Percentiles rank a stretch among this genome's conserved stretches.
phyloP scores from a whole-genome alignment of 306 rosid species.

The Acacia acuminata region DNA sequence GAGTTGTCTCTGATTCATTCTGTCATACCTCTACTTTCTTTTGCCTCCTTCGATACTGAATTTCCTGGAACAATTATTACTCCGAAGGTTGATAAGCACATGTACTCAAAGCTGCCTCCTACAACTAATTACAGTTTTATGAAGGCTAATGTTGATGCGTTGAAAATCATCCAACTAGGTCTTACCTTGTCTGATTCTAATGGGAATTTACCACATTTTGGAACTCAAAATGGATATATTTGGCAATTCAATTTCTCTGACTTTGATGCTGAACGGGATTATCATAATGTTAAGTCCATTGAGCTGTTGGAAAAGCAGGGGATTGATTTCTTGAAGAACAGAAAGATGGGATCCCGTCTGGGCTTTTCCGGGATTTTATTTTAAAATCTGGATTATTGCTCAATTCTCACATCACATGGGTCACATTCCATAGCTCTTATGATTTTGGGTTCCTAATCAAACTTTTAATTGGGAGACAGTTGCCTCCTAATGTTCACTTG shows the following conservation, averaged over 20 bases:
- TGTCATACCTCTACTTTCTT: neutral
- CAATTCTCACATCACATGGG: too few relatives aligned
- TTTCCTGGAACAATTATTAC: constrained; percentile 4
- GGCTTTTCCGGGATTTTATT: neutral
- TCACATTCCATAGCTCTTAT: neutral
- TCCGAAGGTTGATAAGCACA: too few relatives aligned
- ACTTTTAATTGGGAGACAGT: neutral
- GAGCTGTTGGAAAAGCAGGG: neutral
- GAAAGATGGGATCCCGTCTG: neutral
- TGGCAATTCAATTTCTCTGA: constrained; percentile 12
- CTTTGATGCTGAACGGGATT: neutral
- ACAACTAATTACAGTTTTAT: too few relatives aligned
- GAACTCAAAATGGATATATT: neutral
- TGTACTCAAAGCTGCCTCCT: too few relatives aligned
- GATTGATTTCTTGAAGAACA: constrained; percentile 4
- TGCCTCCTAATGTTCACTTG: neutral
- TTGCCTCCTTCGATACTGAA: neutral
- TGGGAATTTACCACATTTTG: constrained; percentile 11
- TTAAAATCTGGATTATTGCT: too few relatives aligned
- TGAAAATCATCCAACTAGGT: constrained; percentile 17
- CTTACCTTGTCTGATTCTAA: neutral
- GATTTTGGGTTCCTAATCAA: constrained; percentile 25
- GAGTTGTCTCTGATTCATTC: constrained; percentile 1
- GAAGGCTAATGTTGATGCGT: neutral
- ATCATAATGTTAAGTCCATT: neutral